Evolutionary conservation across 164 flowering plant species (phyloP).

Genomic region (Umbilicus rupestris): DNA sequence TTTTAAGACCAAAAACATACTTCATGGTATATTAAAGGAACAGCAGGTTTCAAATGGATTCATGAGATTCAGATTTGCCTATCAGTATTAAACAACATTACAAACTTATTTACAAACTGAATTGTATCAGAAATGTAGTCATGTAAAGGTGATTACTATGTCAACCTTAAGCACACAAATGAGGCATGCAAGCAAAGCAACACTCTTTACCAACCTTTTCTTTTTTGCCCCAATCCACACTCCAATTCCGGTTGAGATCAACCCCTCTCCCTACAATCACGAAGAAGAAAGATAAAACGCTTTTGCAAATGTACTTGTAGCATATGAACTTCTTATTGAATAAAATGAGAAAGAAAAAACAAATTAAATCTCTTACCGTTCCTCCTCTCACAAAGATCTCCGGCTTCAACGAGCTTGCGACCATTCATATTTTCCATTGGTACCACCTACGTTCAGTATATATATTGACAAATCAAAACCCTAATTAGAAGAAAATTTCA

Average conservation of each 20-base stretch:
- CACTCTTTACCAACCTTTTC: slow-evolving; percentile 54
- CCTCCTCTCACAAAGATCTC: slow-evolving; percentile 95
- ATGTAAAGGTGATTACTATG: not conserved
- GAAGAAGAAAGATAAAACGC: slow-evolving; percentile 12
- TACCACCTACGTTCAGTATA: slow-evolving; percentile 41
- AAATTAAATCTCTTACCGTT: slow-evolving; percentile 49
- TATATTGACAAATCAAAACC: too few species aligned
- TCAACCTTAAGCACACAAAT: not conserved
- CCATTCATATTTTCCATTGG: slow-evolving; percentile 97
- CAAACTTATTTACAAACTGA: not conserved
- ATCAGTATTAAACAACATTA: not conserved
- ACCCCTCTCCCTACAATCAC: slow-evolving; percentile 85
- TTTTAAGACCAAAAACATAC: not conserved
- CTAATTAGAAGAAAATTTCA: not conserved
- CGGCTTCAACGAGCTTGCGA: slow-evolving; percentile 84
- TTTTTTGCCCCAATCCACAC: slow-evolving; percentile 99
- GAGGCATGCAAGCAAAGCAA: not conserved
- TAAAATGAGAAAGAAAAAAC: not conserved
- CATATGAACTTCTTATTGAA: not conserved
- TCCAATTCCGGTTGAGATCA: slow-evolving; percentile 97
- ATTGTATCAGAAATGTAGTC: not conserved
- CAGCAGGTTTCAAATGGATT: not conserved
- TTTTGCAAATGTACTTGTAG: not conserved
- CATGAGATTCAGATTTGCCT: not conserved
- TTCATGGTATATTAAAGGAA: not conserved